Evolutionary conservation across 208 protist genomes (phyloP).

Genomic region (Acanthamoeba lenticulata): DNA sequence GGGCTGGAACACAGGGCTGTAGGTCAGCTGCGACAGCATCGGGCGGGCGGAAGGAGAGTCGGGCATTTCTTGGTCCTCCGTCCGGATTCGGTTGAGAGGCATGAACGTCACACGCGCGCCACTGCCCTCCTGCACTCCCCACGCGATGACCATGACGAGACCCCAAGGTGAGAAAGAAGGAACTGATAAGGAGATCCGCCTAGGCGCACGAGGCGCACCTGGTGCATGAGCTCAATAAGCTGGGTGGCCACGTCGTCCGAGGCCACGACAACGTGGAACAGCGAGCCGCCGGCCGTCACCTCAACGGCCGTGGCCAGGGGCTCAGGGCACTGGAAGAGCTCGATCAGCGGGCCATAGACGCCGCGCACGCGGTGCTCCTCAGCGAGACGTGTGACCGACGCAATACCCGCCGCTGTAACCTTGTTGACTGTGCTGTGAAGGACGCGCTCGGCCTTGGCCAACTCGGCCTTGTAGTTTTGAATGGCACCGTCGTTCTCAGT

Average conservation of each 20-base stretch:
- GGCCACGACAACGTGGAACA: constrained; percentile 99
- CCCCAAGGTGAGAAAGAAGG: background rate
- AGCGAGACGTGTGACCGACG: constrained; percentile 61
- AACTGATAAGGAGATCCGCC: background rate
- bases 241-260: constrained; percentile 90
- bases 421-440: constrained; percentile 27
- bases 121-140: constrained; percentile 67
- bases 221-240: constrained; percentile 94
- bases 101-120: constrained; percentile 97
- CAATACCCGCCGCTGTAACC: constrained; percentile 67
- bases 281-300: constrained; percentile 93
- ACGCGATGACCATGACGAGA: background rate
- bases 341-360: constrained; percentile 96
- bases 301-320: constrained; percentile 91
- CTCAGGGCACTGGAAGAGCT: constrained; percentile 91
- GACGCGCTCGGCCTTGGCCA: constrained; percentile 1
- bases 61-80: constrained; percentile 76
- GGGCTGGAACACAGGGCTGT: constrained; percentile 86
- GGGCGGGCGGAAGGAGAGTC: constrained; percentile 85
- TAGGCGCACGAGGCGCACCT: constrained; percentile 11
- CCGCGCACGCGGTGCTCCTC: constrained; percentile 81
- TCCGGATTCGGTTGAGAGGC: constrained; percentile 94
- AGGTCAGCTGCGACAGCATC: constrained; percentile 90
- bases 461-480: constrained; percentile 30
- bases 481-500: constrained; percentile 27